These are phyloP conservation scores for Solanum hybrid DNA, from an alignment of 305 asterid species.

Conservation along the genomic window DNA sequence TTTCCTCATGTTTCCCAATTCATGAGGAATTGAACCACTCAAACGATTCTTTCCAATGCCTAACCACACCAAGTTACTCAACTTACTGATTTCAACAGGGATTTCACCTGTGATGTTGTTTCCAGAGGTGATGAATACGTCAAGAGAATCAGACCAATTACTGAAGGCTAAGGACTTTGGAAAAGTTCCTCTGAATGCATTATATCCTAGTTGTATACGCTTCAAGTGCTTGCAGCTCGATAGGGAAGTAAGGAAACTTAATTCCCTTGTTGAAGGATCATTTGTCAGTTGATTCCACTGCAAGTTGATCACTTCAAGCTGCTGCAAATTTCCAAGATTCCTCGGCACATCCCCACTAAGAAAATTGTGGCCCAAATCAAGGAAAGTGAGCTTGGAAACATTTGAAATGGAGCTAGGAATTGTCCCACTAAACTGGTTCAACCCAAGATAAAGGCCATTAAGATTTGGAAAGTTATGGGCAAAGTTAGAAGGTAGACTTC, in stretches of 20 bases:
- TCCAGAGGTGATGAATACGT: not conserved
- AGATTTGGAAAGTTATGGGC: not conserved
- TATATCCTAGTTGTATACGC: not conserved
- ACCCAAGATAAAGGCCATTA: not conserved
- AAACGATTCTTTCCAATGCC: not conserved
- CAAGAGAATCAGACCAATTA: not conserved
- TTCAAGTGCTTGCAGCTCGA: not conserved
- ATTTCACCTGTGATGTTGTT: not conserved
- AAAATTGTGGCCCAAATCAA: conserved; percentile 5
- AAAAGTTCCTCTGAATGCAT: not conserved
- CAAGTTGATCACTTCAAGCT: not conserved
- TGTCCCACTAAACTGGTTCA: not conserved
- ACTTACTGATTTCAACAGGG: conserved; percentile 5
- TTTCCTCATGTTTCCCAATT: not conserved
- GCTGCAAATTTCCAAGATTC: not conserved
- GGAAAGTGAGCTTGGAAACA: not conserved
- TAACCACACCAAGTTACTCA: not conserved
- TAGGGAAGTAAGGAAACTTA: not conserved
- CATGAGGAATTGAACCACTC: not conserved
- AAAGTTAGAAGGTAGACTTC: not conserved
- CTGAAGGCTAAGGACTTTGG: not conserved
- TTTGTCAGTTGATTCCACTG: not conserved
- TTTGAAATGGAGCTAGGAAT: conserved; percentile 12
- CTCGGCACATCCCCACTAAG: not conserved
- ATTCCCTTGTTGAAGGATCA: not conserved